phyloP scores from a whole-genome alignment of 2,329 filamentous ascomycete species.

The Fusarium sp. region DNA sequence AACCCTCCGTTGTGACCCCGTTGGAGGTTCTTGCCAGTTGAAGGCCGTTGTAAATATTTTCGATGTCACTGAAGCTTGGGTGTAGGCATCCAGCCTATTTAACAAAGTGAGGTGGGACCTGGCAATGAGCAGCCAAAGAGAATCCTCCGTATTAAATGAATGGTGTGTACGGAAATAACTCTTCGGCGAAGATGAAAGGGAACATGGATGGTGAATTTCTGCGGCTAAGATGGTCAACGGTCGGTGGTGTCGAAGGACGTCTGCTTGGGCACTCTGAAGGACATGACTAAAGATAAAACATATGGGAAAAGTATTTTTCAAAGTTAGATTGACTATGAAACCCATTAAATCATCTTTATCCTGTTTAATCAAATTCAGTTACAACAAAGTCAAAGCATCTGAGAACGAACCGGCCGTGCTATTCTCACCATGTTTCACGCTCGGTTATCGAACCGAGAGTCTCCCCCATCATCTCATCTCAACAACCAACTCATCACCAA shows the following conservation, averaged over 20 bases:
- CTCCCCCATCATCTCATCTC: not conserved
- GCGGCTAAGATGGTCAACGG: not conserved
- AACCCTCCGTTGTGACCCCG: no score
- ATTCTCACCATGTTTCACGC: slow-evolving; percentile 15
- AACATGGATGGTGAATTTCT: not conserved
- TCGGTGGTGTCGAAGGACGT: not conserved
- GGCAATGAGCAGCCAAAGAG: not conserved
- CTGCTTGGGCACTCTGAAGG: not conserved
- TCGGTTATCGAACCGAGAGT: slow-evolving; percentile 12
- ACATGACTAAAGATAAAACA: not conserved
- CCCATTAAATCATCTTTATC: not conserved
- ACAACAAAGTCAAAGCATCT: not conserved
- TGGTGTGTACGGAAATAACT: not conserved
- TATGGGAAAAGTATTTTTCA: not conserved
- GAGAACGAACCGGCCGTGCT: not conserved
- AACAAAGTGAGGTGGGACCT: not conserved
- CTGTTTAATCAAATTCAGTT: not conserved
- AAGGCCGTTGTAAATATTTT: no score
- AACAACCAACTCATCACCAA: not conserved
- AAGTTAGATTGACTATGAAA: not conserved
- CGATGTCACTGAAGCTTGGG: no score
- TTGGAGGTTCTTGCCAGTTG: no score
- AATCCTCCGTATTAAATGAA: not conserved
- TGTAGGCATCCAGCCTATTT: not conserved
- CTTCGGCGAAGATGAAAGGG: not conserved